A percentile compares a stretch with the other conserved stretches of the same genome.
phyloP scores from a whole-genome alignment of 495 filamentous ascomycete genomes.

The Penicillium egyptiacum region DNA sequence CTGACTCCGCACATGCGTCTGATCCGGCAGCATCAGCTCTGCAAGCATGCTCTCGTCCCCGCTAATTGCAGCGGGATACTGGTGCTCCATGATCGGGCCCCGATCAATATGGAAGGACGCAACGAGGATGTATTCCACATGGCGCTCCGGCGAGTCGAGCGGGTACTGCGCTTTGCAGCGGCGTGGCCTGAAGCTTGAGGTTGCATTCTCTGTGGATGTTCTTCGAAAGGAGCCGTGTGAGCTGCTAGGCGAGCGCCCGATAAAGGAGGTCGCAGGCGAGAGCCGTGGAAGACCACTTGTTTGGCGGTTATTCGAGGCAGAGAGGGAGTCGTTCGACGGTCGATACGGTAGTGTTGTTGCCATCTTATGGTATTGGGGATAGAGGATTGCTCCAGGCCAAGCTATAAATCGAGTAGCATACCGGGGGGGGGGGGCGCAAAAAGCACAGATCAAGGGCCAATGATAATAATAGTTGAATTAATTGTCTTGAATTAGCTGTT shows the following conservation, averaged over 20 bases:
- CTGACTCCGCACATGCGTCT: conserved; percentile 90
- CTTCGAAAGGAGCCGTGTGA: conserved; percentile 44
- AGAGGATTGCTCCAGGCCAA: conserved; percentile 16
- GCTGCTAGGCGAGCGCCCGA: conserved; percentile 53
- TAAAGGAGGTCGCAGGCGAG: conserved; percentile 54
- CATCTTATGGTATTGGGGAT: conserved; percentile 35
- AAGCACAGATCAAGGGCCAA: not conserved
- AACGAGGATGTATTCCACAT: conserved; percentile 99
- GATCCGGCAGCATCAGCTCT: conserved; percentile 97
- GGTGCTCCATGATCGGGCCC: conserved; percentile 97
- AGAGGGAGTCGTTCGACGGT: conserved; percentile 42
- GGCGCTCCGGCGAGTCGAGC: conserved; percentile 71
- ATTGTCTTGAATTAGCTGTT: conserved; percentile 2
- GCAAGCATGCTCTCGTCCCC: conserved; percentile 98
- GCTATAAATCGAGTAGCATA: conserved; percentile 18
- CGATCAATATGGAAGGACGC: conserved; percentile 96
- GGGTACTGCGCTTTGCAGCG: conserved; percentile 84
- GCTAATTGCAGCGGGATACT: conserved; percentile 90
- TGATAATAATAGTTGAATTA: conserved; percentile 3
- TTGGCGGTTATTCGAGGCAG: conserved; percentile 44
- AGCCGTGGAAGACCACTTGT: conserved; percentile 55
- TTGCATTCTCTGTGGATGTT: conserved; percentile 47
- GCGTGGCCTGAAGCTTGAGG: conserved; percentile 45
- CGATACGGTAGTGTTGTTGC: conserved; percentile 45
- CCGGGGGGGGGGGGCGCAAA: conserved; percentile 8